Percentiles rank a stretch among this genome's conserved stretches.
These are phyloP conservation scores for Cyberlindnera mississippiensis DNA, from an alignment of 805 yeast genomes.

Conservation along the genomic window DNA sequence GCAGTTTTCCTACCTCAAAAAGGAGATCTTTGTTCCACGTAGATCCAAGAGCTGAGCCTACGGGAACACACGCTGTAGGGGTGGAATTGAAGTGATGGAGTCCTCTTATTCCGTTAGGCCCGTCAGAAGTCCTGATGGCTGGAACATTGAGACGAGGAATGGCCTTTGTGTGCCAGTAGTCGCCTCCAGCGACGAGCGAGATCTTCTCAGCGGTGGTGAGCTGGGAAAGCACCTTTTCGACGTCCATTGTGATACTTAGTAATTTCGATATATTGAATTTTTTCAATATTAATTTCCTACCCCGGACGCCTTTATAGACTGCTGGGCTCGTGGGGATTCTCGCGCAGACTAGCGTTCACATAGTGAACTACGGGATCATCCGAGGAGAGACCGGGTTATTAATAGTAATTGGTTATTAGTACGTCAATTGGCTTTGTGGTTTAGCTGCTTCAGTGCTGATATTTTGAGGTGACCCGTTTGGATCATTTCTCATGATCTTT, in stretches of 20 bases:
- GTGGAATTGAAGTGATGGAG: slow-evolving; percentile 44
- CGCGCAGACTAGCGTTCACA: no score
- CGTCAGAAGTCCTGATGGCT: slow-evolving; percentile 45
- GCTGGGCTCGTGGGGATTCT: slow-evolving; percentile 4
- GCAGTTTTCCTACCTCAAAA: slow-evolving; percentile 42
- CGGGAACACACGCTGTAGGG: slow-evolving; percentile 54
- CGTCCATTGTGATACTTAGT: slow-evolving; percentile 13
- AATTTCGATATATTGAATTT: no score
- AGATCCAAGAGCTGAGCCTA: slow-evolving; percentile 55
- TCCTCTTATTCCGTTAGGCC: slow-evolving; percentile 62
- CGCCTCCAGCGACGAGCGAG: slow-evolving; percentile 31
- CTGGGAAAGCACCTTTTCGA: slow-evolving; percentile 16
- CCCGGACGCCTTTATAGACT: not conserved
- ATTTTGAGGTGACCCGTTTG: no score
- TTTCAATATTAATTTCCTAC: no score
- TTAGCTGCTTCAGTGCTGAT: no score
- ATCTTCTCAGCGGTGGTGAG: slow-evolving; percentile 18
- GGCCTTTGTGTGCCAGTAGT: slow-evolving; percentile 45
- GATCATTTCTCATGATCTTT: no score
- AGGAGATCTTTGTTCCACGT: slow-evolving; percentile 48
- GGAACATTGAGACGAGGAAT: slow-evolving; percentile 38
- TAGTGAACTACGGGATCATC: no score
- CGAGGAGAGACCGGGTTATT: no score
- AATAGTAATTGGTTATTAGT: no score
- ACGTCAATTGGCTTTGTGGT: no score